A percentile compares a stretch with the other conserved stretches of the same genome.
Evolutionary conservation across 2,329 filamentous ascomycete genomes (phyloP).

Genomic region (Leptographium wingfieldii): DNA sequence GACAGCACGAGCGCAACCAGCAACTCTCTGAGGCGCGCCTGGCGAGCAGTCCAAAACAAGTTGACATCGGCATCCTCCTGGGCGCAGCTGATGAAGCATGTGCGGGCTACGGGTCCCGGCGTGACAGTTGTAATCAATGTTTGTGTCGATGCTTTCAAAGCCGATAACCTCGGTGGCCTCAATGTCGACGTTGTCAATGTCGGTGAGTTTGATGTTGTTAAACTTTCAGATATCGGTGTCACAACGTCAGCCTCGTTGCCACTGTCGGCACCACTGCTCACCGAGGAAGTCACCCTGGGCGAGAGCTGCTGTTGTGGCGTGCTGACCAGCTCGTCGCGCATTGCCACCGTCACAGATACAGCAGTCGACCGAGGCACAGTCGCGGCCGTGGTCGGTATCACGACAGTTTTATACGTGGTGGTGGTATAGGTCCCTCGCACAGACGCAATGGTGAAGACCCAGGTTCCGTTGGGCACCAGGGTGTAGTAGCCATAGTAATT

Average conservation of each 20-base stretch:
- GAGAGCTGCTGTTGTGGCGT: background rate
- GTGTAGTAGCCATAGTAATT: background rate
- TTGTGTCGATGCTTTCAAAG: too few relatives aligned
- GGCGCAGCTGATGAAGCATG: background rate
- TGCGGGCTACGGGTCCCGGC: background rate
- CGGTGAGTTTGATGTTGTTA: too few relatives aligned
- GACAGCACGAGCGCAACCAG: conserved; percentile 18
- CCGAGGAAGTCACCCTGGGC: background rate
- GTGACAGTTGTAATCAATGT: background rate
- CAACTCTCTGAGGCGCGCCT: background rate
- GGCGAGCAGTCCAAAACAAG: background rate
- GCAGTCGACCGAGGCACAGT: background rate
- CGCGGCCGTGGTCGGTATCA: too few relatives aligned
- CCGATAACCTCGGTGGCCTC: too few relatives aligned
- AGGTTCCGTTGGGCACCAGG: background rate
- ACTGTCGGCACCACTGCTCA: background rate
- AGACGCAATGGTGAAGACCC: background rate
- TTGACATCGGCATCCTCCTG: conserved; percentile 8
- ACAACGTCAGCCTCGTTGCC: background rate
- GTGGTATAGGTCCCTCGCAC: too few relatives aligned
- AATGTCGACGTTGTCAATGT: background rate
- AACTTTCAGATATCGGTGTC: too few relatives aligned
- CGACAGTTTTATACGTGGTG: too few relatives aligned
- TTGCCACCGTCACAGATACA: background rate
- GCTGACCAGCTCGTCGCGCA: background rate